Evolutionary conservation across 495 filamentous ascomycete species (phyloP).

Genomic region (Penicillium cinerascens): DNA sequence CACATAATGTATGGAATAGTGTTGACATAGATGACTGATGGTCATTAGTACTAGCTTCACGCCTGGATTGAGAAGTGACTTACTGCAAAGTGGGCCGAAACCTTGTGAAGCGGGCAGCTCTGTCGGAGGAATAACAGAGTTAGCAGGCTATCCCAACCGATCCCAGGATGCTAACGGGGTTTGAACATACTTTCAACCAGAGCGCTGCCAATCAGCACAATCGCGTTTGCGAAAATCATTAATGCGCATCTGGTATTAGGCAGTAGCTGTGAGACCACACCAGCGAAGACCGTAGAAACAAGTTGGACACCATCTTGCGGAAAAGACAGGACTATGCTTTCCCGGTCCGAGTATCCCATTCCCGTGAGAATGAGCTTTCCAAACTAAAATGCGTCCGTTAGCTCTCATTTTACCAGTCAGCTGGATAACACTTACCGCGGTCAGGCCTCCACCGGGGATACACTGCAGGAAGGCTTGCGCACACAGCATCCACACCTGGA

Average conservation of each 20-base stretch:
- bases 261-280: not conserved
- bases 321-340: no score
- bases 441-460: conserved; percentile 9
- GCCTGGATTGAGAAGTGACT: not conserved
- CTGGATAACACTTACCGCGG: conserved; percentile 1
- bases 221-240: conserved; percentile 5
- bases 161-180: no score
- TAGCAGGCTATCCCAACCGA: no score
- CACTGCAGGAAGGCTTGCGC: conserved; percentile 9
- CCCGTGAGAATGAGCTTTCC: conserved; percentile 14
- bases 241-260: conserved; percentile 1
- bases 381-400: conserved; percentile 6
- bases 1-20: not conserved
- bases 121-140: not conserved
- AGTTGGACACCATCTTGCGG: not conserved
- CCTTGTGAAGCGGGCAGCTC: no score
- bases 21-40: not conserved
- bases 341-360: conserved; percentile 9
- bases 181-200: no score
- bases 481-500: conserved; percentile 9
- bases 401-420: no score
- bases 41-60: not conserved
- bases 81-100: not conserved
- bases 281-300: no score
- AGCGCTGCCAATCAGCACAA: conserved; percentile 9